Evolutionary conservation across 805 yeast species (phyloP).

Genomic region (Blastobotrys chiropterorum): DNA sequence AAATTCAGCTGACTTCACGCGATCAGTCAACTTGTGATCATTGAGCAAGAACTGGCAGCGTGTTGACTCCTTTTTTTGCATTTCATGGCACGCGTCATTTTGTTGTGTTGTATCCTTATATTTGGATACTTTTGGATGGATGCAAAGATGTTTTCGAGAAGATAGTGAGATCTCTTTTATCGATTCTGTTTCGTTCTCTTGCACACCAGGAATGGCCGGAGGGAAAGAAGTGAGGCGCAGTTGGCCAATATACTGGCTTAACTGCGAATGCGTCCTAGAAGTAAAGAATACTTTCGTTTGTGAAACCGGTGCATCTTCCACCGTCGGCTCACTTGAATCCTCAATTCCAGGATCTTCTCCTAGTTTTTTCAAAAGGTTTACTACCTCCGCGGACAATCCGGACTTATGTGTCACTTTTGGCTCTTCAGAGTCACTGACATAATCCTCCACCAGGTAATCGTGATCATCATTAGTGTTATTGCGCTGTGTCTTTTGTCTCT

Average conservation of each 20-base stretch:
- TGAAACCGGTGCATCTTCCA: conserved; percentile 16
- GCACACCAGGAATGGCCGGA: conserved; percentile 41
- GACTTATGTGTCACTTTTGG: conserved; percentile 16
- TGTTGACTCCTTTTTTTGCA: conserved; percentile 41
- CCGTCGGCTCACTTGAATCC: conserved; percentile 8
- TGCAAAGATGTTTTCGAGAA: conserved; percentile 80
- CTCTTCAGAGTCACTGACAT: conserved; percentile 27
- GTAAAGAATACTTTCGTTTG: conserved; percentile 57
- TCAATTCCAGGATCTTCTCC: not conserved
- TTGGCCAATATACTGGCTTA: conserved; percentile 74
- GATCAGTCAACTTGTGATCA: conserved; percentile 27
- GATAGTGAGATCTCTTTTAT: conserved; percentile 69
- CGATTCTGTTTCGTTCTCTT: conserved; percentile 38
- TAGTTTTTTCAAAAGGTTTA: conserved; percentile 40
- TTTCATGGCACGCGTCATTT: conserved; percentile 75
- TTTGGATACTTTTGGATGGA: conserved; percentile 54
- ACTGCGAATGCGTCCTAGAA: conserved; percentile 88
- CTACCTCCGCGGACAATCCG: conserved; percentile 40
- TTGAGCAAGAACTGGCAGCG: conserved; percentile 41
- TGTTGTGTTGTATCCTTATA: conserved; percentile 47
- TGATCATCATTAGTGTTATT: conserved; percentile 5
- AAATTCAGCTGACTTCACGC: conserved; percentile 36
- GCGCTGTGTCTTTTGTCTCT: conserved; percentile 14
- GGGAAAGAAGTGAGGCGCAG: conserved; percentile 56
- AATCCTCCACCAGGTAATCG: conserved; percentile 31